phyloP scores from a whole-genome alignment of 768 basidiomycete genomes.

The Boletus rubropictus region DNA sequence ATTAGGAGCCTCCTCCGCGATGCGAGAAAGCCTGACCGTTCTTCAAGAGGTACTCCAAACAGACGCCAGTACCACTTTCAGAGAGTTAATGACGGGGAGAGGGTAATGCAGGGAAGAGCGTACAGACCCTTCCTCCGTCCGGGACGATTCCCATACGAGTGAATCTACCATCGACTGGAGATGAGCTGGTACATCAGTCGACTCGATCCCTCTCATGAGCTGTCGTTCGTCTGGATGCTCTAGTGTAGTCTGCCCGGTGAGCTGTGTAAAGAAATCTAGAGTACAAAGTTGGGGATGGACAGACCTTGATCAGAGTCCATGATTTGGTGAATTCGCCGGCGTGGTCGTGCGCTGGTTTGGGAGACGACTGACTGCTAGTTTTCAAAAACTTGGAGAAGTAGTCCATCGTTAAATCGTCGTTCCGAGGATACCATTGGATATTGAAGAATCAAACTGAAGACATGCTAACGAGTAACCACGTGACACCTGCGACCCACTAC shows the following conservation, averaged over 20 bases:
- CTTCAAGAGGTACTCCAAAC: constrained; percentile 87
- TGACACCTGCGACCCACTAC: constrained; percentile 2
- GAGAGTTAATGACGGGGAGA: constrained; percentile 9
- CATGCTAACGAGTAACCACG: constrained; percentile 10
- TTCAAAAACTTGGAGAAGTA: constrained; percentile 80
- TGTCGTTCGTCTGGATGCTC: constrained; percentile 86
- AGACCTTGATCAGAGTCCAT: constrained; percentile 70
- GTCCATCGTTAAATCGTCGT: constrained; percentile 46
- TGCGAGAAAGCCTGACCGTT: constrained; percentile 48
- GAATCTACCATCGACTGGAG: constrained; percentile 79
- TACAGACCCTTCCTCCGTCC: constrained; percentile 82
- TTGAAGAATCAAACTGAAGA: too few species aligned
- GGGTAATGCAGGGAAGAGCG: constrained; percentile 1
- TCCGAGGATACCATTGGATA: too few species aligned
- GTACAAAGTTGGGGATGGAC: constrained; percentile 7
- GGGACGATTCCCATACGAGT: constrained; percentile 78
- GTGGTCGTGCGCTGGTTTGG: constrained; percentile 56
- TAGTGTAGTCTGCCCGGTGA: constrained; percentile 61
- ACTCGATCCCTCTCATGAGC: constrained; percentile 69
- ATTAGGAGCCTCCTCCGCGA: neutral
- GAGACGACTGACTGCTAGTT: constrained; percentile 36
- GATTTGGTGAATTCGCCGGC: constrained; percentile 69
- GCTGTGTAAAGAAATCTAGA: constrained; percentile 4
- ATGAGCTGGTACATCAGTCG: constrained; percentile 74
- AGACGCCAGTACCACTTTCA: constrained; percentile 75